Evolutionary conservation across 257 asterid species (phyloP), one percentile per base, ranked within the genome.

Genomic region (Datura wrightii): DNA sequence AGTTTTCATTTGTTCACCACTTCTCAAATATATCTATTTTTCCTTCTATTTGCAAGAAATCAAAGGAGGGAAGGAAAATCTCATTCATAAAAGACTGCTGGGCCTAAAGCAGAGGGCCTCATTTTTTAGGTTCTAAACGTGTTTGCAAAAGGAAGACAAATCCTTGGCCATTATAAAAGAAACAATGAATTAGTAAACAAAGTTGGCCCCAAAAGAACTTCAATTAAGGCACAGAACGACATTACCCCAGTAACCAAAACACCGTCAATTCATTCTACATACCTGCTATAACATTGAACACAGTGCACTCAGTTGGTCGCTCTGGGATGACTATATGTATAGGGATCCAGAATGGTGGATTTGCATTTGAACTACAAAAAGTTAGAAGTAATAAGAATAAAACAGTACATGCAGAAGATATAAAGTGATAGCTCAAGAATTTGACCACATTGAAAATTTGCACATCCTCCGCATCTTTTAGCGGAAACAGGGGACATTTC

Each of bases 201-300:
- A 14, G 19, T 66, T 66, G 74, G 74, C 52, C 78, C 19, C n/a
- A 69, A 34, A 67, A 6, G 8, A 69, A 9, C 53, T 16, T 8
- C 50, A 39, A 67, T 15, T 0, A 67, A 67, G 52, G 78, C 78
- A 39, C 52, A 37, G 10, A 15, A 67, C 31, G 16, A 67, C 5
- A 67, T 41, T 39, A 16, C 6, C 52, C 50, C 52, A 39, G 52
- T 39, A 39, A 14, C 10, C 34, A 67, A 18, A 55, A 42, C 13
- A 83, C 85, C 8, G 3, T 52, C 74, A 52, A 72, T 24, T 42
- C 54, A 16, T 44, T 62, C 53, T 69, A 18, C 19, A 70, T 94
- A 96, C 99, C 99, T 96, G 99, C 99, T 88, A 93, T 91, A 82
- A 96, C 98, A 90, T 94, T 96, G 86, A 96, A 93, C 85, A 93